phyloP scores from a whole-genome alignment of 2,329 filamentous ascomycete genomes.

The Zymoseptoria tritici region DNA sequence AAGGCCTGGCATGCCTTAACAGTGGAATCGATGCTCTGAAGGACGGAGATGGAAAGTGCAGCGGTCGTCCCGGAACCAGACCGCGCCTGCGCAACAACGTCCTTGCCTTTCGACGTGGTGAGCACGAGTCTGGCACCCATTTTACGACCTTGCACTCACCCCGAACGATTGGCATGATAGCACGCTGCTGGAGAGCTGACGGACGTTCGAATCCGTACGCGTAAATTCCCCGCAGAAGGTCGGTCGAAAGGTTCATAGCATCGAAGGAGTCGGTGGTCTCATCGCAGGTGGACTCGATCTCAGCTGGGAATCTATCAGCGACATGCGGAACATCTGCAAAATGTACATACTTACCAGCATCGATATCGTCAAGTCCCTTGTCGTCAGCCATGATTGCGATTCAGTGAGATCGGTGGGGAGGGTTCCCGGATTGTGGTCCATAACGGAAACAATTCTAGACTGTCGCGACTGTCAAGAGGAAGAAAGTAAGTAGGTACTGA shows the following conservation, averaged over 20 bases:
- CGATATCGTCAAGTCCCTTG: conserved; percentile 97
- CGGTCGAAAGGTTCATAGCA: conserved; percentile 91
- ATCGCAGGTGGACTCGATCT: conserved; percentile 99
- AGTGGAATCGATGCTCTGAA: conserved; percentile 95
- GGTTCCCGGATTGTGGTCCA: no score
- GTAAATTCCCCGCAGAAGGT: conserved; percentile 98
- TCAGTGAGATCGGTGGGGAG: background rate
- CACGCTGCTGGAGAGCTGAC: conserved; percentile 98
- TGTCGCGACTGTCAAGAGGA: no score
- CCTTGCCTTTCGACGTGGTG: conserved; percentile 57
- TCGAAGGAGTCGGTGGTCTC: conserved; percentile 99
- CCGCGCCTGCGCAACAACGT: conserved; percentile 99
- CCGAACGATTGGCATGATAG: conserved; percentile 99
- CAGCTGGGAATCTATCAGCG: conserved; percentile 51
- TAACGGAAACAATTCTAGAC: no score
- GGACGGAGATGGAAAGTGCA: conserved; percentile 97
- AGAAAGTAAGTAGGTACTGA: no score
- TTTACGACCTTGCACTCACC: conserved; percentile 49
- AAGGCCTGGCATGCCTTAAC: conserved; percentile 97
- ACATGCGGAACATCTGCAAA: background rate
- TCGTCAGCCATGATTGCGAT: conserved; percentile 90
- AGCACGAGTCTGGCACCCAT: no score
- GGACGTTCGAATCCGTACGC: conserved; percentile 99
- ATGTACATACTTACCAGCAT: conserved; percentile 65
- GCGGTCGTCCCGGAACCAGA: conserved; percentile 99